Evolutionary conservation across 768 basidiomycete genomes (phyloP).

Genomic region (Leccinellum rugosiceps): DNA sequence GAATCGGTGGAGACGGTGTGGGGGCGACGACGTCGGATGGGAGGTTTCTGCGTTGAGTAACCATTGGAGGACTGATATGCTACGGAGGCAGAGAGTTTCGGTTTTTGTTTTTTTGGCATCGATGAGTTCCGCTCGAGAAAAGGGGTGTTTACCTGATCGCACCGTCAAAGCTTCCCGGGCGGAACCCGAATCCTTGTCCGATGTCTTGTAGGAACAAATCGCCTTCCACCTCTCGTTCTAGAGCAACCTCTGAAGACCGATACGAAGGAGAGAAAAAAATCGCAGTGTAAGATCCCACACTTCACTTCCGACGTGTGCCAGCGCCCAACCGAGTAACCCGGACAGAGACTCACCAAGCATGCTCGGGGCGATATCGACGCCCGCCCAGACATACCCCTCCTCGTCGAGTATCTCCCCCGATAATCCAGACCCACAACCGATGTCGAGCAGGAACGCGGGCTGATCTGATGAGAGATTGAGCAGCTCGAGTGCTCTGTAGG

Average conservation of each 20-base stretch:
- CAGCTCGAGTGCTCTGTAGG: slow-evolving; percentile 90
- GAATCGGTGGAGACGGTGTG: slow-evolving; percentile 80
- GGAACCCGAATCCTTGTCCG: slow-evolving; percentile 95
- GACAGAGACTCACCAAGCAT: slow-evolving; percentile 78
- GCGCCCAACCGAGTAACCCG: neutral
- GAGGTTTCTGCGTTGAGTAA: slow-evolving; percentile 94
- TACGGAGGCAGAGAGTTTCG: slow-evolving; percentile 30
- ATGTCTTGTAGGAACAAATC: slow-evolving; percentile 97
- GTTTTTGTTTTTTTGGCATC: neutral
- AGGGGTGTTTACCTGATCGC: slow-evolving; percentile 73
- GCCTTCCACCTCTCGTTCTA: slow-evolving; percentile 93
- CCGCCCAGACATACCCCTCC: slow-evolving; percentile 89
- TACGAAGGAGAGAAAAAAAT: neutral
- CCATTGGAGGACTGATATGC: slow-evolving; percentile 99
- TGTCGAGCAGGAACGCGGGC: slow-evolving; percentile 86
- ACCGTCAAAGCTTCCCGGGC: slow-evolving; percentile 96
- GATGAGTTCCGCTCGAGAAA: neutral
- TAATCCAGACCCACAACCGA: slow-evolving; percentile 96
- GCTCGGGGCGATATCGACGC: slow-evolving; percentile 91
- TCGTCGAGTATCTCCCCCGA: slow-evolving; percentile 97
- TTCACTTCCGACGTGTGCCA: neutral
- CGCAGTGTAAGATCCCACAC: neutral
- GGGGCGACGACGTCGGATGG: slow-evolving; percentile 84
- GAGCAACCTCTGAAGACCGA: slow-evolving; percentile 66
- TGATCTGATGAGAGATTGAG: slow-evolving; percentile 77